A percentile compares a stretch with the other conserved stretches of the same genome.
Evolutionary conservation across 2,329 filamentous ascomycete genomes (phyloP).

Genomic region (Ceratocystis harringtonii): DNA sequence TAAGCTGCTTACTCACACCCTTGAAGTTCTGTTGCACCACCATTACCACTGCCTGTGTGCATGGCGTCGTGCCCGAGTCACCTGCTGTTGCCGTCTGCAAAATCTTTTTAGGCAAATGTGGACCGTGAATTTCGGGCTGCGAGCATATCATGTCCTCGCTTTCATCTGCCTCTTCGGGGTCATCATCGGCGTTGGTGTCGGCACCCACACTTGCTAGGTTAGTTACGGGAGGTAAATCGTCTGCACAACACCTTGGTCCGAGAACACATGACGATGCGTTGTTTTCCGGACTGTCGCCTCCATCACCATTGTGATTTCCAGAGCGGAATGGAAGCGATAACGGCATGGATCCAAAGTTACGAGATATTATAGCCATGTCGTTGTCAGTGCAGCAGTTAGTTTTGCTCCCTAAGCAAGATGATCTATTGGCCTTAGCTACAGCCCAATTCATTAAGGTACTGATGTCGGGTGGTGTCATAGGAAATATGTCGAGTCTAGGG

Average conservation of each 20-base stretch:
- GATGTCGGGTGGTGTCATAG: not conserved
- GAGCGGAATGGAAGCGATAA: not conserved
- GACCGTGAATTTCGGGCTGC: constrained; percentile 11
- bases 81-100: not conserved
- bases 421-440: not conserved
- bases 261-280: constrained; percentile 11
- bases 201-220: not conserved
- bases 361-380: constrained; percentile 2
- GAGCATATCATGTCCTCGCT: constrained; percentile 4
- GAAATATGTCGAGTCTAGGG: not conserved
- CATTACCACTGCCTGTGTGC: constrained; percentile 24
- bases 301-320: not conserved
- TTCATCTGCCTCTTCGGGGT: constrained; percentile 1
- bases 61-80: constrained; percentile 22
- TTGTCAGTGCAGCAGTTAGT: not conserved
- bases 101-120: constrained; percentile 5
- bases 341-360: not conserved
- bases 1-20: constrained; percentile 18
- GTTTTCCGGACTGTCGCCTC: not conserved
- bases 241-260: constrained; percentile 13
- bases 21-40: constrained; percentile 24
- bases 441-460: not conserved
- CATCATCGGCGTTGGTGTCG: not conserved
- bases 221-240: constrained; percentile 9
- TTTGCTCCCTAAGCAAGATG: not conserved